These are phyloP conservation scores for Alternaria sp. DNA, from an alignment of 2,329 filamentous ascomycete genomes.

Conservation along the genomic window DNA sequence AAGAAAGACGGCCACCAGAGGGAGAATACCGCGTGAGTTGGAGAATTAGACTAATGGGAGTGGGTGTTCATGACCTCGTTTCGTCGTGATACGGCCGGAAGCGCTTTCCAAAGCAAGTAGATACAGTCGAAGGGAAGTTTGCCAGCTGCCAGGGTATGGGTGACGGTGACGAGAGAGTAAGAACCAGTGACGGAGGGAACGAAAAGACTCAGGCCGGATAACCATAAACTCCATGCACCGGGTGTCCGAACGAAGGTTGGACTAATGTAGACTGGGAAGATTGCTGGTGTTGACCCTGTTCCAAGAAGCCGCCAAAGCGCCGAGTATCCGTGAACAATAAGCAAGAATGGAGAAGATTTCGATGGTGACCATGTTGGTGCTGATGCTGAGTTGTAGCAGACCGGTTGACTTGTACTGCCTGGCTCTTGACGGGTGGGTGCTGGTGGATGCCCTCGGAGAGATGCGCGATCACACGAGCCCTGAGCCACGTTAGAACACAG, in stretches of 20 bases:
- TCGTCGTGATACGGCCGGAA: conserved; percentile 40
- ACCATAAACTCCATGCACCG: conserved; percentile 32
- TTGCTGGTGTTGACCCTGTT: conserved; percentile 31
- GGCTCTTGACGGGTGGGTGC: conserved; percentile 15
- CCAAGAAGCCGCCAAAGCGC: conserved; percentile 39
- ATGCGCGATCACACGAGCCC: conserved; percentile 29
- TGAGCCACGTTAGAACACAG: conserved; percentile 36
- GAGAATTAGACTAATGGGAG: conserved; percentile 31
- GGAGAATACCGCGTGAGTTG: conserved; percentile 15
- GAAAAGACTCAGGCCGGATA: conserved; percentile 28
- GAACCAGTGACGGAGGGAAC: conserved; percentile 4
- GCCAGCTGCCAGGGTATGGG: conserved; percentile 1
- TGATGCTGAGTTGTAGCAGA: conserved; percentile 18
- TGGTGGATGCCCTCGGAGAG: conserved; percentile 22
- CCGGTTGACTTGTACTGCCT: conserved; percentile 12
- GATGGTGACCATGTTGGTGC: conserved; percentile 31
- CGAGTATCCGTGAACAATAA: conserved; percentile 45
- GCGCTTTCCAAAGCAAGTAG: conserved; percentile 44
- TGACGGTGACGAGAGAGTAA: conserved; percentile 1
- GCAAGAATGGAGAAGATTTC: conserved; percentile 47
- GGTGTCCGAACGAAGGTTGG: conserved; percentile 30
- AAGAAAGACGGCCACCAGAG: conserved; percentile 14
- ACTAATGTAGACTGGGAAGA: conserved; percentile 17
- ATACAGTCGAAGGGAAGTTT: conserved; percentile 34
- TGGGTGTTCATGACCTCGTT: conserved; percentile 46